phyloP scores from a whole-genome alignment of 345 rosid genomes.

The Rhizophora apiculata region DNA sequence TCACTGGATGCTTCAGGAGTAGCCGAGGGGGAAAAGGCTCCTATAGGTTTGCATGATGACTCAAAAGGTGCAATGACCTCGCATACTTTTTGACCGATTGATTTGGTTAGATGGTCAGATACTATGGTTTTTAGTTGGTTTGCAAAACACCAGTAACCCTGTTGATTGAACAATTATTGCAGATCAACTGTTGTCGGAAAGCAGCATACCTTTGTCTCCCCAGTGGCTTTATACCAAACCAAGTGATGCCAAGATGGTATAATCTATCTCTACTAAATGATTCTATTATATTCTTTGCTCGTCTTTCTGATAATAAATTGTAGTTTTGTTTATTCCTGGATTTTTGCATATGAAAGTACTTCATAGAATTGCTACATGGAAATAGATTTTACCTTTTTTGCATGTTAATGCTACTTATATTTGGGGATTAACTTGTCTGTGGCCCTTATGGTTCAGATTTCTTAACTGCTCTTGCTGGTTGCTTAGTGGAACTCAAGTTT shows the following conservation, averaged over 20 bases:
- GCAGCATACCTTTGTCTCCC: slow-evolving; percentile 85
- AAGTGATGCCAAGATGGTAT: slow-evolving; percentile 53
- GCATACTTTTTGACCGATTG: neutral
- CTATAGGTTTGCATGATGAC: slow-evolving; percentile 33
- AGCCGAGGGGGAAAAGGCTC: slow-evolving; percentile 39
- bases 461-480: no score
- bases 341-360: no score
- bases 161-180: slow-evolving; percentile 23
- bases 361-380: no score
- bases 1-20: slow-evolving; percentile 44
- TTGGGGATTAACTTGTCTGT: neutral
- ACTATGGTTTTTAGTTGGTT: neutral
- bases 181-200: slow-evolving; percentile 67
- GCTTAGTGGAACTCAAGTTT: neutral
- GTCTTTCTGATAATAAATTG: neutral
- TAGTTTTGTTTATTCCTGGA: no score
- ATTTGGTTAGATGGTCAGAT: neutral
- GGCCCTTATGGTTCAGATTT: neutral
- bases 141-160: neutral
- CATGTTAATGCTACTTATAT: neutral
- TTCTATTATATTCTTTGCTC: neutral
- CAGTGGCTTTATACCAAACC: slow-evolving; percentile 92
- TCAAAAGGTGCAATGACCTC: slow-evolving; percentile 38
- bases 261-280: slow-evolving; percentile 4
- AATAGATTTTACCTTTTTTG: no score